These are phyloP conservation scores for Aspergillus sp. DNA, from an alignment of 2,329 filamentous ascomycete genomes.

Conservation along the genomic window DNA sequence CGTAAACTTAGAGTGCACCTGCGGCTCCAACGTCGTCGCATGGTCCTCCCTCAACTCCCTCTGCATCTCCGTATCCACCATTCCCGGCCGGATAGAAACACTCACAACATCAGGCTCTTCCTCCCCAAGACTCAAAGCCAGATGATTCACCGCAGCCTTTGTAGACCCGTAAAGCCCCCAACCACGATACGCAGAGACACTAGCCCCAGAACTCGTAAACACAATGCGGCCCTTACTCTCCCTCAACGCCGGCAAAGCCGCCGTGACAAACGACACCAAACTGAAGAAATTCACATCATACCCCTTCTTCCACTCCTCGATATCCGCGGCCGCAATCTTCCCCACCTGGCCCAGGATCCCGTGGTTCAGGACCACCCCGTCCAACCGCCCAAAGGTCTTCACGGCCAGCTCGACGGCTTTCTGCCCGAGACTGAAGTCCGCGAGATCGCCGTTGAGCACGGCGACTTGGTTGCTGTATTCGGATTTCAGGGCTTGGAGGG, in stretches of 20 bases:
- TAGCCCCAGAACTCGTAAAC: conserved; percentile 38
- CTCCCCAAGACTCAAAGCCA: conserved; percentile 27
- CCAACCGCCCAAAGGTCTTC: conserved; percentile 68
- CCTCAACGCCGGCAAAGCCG: conserved; percentile 33
- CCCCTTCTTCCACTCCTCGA: conserved; percentile 70
- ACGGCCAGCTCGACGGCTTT: conserved; percentile 66
- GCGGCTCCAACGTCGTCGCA: conserved; percentile 57
- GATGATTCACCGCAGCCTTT: conserved; percentile 39
- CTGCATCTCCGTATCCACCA: conserved; percentile 39
- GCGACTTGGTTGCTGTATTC: conserved; percentile 57
- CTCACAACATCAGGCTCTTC: conserved; percentile 28
- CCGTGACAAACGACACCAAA: conserved; percentile 64
- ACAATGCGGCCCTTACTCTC: conserved; percentile 36
- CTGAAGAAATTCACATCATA: conserved; percentile 91
- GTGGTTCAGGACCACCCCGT: conserved; percentile 87
- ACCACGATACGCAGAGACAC: conserved; percentile 31
- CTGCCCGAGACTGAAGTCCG: conserved; percentile 54
- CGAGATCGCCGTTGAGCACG: conserved; percentile 58
- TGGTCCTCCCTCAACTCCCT: conserved; percentile 73
- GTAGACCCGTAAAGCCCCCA: conserved; percentile 40
- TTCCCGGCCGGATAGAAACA: conserved; percentile 34
- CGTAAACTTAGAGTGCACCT: conserved; percentile 64
- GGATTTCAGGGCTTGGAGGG: conserved; percentile 54
- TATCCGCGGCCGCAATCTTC: conserved; percentile 64
- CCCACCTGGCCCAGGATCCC: conserved; percentile 75